Evolutionary conservation across 1,284 basidiomycete genomes (phyloP).

Genomic region (Fomitiporia mediterranea): DNA sequence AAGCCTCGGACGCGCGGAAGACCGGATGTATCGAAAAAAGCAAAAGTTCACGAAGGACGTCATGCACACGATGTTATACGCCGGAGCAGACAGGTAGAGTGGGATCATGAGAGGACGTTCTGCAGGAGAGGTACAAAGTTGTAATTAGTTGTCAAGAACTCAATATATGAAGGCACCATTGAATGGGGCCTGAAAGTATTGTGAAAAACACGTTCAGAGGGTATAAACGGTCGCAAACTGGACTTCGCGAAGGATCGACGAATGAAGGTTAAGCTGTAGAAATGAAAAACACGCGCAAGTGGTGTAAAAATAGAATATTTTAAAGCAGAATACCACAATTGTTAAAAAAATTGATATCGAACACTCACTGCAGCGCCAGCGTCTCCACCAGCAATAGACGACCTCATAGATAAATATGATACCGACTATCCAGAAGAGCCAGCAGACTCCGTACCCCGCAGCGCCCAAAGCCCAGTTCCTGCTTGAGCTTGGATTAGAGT

Average conservation of each 20-base stretch:
- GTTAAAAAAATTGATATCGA: not conserved
- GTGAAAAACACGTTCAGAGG: not conserved
- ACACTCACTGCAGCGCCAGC: slow-evolving; percentile 50
- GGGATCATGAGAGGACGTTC: slow-evolving; percentile 77
- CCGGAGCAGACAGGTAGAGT: slow-evolving; percentile 76
- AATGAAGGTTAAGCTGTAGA: not conserved
- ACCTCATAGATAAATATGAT: slow-evolving; percentile 79
- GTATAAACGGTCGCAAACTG: not conserved
- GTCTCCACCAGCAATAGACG: slow-evolving; percentile 78
- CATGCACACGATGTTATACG: slow-evolving; percentile 67
- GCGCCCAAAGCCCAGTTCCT: slow-evolving; percentile 72
- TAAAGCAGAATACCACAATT: not conserved
- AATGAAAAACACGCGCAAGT: slow-evolving; percentile 2
- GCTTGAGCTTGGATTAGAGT: slow-evolving; percentile 37
- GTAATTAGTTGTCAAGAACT: not conserved
- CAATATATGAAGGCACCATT: not conserved
- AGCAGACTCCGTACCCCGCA: slow-evolving; percentile 77
- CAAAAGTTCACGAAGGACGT: slow-evolving; percentile 78
- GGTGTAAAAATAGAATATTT: not conserved
- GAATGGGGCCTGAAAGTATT: not conserved
- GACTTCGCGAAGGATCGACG: not conserved
- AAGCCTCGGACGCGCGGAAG: slow-evolving; percentile 47
- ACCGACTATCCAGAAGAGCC: slow-evolving; percentile 67
- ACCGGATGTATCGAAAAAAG: slow-evolving; percentile 74
- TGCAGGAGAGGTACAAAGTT: slow-evolving; percentile 29